Evolutionary conservation across 495 filamentous ascomycete genomes (phyloP).

Genomic region (Parachaetomium inaequale): DNA sequence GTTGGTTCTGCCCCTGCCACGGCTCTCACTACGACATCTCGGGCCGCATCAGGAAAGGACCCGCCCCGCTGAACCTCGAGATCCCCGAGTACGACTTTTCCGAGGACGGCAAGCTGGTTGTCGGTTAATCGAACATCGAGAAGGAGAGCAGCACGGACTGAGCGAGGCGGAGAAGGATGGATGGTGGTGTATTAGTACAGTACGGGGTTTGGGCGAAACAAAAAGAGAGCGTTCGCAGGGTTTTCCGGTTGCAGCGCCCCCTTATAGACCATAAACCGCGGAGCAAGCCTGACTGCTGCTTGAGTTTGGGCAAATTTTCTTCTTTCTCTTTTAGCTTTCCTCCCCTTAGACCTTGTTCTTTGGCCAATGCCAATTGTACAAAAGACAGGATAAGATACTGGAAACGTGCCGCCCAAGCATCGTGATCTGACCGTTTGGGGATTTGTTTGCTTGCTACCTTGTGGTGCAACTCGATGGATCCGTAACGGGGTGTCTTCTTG

Average conservation of each 20-base stretch:
- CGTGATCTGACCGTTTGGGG: too few relatives aligned
- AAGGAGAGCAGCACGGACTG: background rate
- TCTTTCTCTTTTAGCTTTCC: slow-evolving; percentile 2
- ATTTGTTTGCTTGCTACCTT: background rate
- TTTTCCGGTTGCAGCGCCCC: slow-evolving; percentile 14
- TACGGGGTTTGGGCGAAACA: slow-evolving; percentile 18
- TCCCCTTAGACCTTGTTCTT: slow-evolving; percentile 21
- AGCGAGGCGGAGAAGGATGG: background rate
- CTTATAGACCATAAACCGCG: slow-evolving; percentile 26
- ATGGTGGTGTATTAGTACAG: slow-evolving; percentile 24
- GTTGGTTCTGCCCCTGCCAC: slow-evolving; percentile 99
- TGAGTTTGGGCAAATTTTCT: slow-evolving; percentile 11
- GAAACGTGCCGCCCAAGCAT: background rate
- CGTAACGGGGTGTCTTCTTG: background rate
- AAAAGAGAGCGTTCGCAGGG: slow-evolving; percentile 15
- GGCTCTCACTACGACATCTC: slow-evolving; percentile 99
- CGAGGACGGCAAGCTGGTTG: slow-evolving; percentile 71
- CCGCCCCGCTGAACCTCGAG: slow-evolving; percentile 95
- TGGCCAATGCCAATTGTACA: slow-evolving; percentile 20
- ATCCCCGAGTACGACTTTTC: slow-evolving; percentile 85
- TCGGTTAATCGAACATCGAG: slow-evolving; percentile 58
- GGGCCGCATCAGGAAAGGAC: slow-evolving; percentile 91
- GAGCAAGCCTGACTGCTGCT: slow-evolving; percentile 22
- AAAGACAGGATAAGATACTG: slow-evolving; percentile 13
- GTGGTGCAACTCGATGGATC: background rate